These are phyloP conservation scores for Lactuca sativa DNA, from an alignment of 129 eudicot species.

Conservation along the genomic window DNA sequence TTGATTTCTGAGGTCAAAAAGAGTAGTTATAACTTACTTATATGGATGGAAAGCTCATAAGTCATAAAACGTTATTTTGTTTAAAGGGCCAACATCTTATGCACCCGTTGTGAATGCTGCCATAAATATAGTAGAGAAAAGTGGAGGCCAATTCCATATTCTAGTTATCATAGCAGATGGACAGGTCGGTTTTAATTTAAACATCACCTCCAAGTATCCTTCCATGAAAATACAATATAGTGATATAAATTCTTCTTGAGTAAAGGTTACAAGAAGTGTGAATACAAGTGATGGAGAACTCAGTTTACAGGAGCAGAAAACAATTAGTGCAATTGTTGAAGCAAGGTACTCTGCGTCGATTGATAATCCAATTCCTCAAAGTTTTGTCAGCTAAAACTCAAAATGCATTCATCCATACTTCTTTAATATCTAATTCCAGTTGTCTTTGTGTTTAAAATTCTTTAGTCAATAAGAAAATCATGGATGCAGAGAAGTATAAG, in stretches of 20 bases:
- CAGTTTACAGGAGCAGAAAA: constrained; percentile 61
- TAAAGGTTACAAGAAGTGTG: constrained; percentile 71
- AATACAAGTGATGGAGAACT: constrained; percentile 49
- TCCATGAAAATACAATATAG: not conserved
- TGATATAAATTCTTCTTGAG: constrained; percentile 14
- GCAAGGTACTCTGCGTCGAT: constrained; percentile 53
- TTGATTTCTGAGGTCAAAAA: not conserved
- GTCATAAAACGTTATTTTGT: constrained; percentile 6
- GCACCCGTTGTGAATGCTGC: constrained; percentile 77
- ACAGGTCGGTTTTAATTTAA: constrained; percentile 43
- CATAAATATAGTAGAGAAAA: constrained; percentile 66
- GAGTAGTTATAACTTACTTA: not conserved
- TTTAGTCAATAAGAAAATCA: not conserved
- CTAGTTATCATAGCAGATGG: constrained; percentile 80
- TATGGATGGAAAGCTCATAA: not conserved
- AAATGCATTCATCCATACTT: not conserved
- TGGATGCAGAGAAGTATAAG: not conserved
- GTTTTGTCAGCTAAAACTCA: not conserved
- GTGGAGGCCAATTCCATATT: constrained; percentile 79
- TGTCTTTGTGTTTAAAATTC: not conserved
- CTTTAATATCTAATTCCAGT: not conserved
- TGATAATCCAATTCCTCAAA: constrained; percentile 13
- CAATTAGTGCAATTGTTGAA: constrained; percentile 66
- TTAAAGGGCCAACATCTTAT: constrained; percentile 75
- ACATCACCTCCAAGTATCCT: not conserved